Conservation (phyloP, 1,139 yeast genomes). For the Komagataea norvegica region DNA sequence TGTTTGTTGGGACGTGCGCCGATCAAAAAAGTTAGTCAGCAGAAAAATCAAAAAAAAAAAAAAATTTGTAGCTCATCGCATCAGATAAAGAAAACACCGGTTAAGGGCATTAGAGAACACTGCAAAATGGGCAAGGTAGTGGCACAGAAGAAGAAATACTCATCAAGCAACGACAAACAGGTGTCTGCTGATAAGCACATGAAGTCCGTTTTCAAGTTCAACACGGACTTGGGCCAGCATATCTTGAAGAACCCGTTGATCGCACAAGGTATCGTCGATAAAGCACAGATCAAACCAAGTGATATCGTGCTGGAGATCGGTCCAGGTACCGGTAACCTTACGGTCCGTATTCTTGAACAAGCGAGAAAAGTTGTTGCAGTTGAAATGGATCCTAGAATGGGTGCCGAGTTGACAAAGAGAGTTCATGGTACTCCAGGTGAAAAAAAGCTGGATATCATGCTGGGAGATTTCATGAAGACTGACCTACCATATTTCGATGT, state of each 20-base stretch:
- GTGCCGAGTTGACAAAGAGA: slow-evolving; percentile 95
- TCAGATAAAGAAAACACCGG: background rate
- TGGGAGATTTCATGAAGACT: slow-evolving; percentile 95
- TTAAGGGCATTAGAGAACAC: background rate
- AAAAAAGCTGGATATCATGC: slow-evolving; percentile 80
- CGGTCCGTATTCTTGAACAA: slow-evolving; percentile 86
- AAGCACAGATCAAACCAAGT: slow-evolving; percentile 87
- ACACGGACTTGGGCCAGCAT: slow-evolving; percentile 96
- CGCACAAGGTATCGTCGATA: slow-evolving; percentile 97
- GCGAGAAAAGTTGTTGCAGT: slow-evolving; percentile 91
- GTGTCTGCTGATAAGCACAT: slow-evolving; percentile 66
- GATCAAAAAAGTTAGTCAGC: too few species aligned
- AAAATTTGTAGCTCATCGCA: slow-evolving; percentile 10
- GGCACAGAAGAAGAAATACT: slow-evolving; percentile 30
- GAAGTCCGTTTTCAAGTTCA: slow-evolving; percentile 89
- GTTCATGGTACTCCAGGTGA: slow-evolving; percentile 95
- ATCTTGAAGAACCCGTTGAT: slow-evolving; percentile 92
- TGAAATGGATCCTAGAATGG: slow-evolving; percentile 99
- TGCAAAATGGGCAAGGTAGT: slow-evolving; percentile 24
- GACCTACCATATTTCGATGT: slow-evolving; percentile 94
- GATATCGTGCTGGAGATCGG: slow-evolving; percentile 96
- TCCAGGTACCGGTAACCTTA: slow-evolving; percentile 98
- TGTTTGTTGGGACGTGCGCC: too few species aligned
- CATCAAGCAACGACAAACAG: slow-evolving; percentile 39
- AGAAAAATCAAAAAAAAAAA: slow-evolving; percentile 1